Percentiles rank a stretch among this genome's conserved stretches.
Evolutionary conservation across 108 stramenopile genomes (phyloP).

Genomic region (Skeletonema tropicum): DNA sequence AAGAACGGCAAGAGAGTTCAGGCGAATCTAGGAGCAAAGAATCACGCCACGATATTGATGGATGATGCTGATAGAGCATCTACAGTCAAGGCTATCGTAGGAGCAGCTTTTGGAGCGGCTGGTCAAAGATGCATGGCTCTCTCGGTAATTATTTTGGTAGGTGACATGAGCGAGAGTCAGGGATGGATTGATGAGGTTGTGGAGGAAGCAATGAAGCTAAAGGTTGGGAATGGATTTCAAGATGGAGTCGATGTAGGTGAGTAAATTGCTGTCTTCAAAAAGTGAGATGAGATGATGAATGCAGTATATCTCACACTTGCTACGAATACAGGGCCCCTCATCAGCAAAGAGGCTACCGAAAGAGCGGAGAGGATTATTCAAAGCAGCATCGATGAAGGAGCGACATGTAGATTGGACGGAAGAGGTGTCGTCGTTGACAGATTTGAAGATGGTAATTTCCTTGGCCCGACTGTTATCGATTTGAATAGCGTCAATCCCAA

Average conservation of each 20-base stretch:
- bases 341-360: conserved; percentile 70
- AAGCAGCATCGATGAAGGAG: conserved; percentile 81
- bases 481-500: conserved; percentile 45
- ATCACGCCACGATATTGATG: conserved; percentile 89
- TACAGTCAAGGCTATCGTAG: conserved; percentile 80
- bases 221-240: conserved; percentile 86
- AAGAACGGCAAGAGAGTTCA: conserved; percentile 88
- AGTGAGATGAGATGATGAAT: neutral
- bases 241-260: conserved; percentile 78
- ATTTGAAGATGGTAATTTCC: conserved; percentile 80
- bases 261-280: neutral
- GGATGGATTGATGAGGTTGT: conserved; percentile 67
- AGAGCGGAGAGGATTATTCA: conserved; percentile 79
- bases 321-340: conserved; percentile 81
- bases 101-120: conserved; percentile 91
- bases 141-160: conserved; percentile 82
- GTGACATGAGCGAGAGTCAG: conserved; percentile 46
- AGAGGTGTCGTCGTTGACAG: conserved; percentile 66
- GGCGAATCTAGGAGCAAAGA: conserved; percentile 96
- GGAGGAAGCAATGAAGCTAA: conserved; percentile 63
- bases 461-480: conserved; percentile 88
- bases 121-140: conserved; percentile 98
- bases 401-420: conserved; percentile 85
- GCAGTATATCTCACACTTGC: neutral
- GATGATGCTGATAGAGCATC: conserved; percentile 83